phyloP scores from a whole-genome alignment of 73 alveolate genomes.

The Blepharisma stoltei region DNA sequence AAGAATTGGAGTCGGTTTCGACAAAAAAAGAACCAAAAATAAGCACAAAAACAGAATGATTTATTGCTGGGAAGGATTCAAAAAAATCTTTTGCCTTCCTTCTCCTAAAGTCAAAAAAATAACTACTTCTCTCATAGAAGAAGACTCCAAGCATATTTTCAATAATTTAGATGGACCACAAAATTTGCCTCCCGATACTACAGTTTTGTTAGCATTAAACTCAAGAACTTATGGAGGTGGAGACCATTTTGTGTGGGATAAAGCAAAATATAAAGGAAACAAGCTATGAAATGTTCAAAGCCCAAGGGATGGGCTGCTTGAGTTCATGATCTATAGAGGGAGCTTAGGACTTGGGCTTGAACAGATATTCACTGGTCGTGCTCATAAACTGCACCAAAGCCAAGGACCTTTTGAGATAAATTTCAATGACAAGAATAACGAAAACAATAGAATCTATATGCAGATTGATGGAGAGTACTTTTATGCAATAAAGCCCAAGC shows the following conservation, averaged over 20 bases:
- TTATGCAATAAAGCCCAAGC: neutral
- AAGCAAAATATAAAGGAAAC: conserved; percentile 35
- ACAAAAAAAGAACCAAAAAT: conserved; percentile 68
- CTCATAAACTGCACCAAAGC: conserved; percentile 53
- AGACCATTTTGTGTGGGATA: conserved; percentile 72
- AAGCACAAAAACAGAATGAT: conserved; percentile 68
- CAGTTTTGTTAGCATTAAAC: conserved; percentile 72
- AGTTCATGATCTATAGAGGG: conserved; percentile 52
- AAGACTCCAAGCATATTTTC: neutral
- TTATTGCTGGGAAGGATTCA: conserved; percentile 90
- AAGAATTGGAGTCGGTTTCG: conserved; percentile 87
- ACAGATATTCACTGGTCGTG: conserved; percentile 47
- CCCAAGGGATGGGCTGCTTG: conserved; percentile 66
- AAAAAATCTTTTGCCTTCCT: conserved; percentile 56
- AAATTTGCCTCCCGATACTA: conserved; percentile 78
- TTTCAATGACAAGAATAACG: conserved; percentile 43
- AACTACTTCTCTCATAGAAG: conserved; percentile 29
- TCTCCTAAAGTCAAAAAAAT: conserved; percentile 30
- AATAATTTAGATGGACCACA: neutral
- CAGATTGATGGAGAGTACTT: conserved; percentile 74
- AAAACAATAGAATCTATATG: conserved; percentile 39
- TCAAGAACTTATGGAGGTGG: conserved; percentile 87
- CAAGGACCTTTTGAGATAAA: conserved; percentile 63
- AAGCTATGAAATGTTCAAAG: conserved; percentile 35
- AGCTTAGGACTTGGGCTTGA: conserved; percentile 49